Conservation (phyloP, 2,329 filamentous ascomycete species). For the Teratosphaeria epicoccoides region DNA sequence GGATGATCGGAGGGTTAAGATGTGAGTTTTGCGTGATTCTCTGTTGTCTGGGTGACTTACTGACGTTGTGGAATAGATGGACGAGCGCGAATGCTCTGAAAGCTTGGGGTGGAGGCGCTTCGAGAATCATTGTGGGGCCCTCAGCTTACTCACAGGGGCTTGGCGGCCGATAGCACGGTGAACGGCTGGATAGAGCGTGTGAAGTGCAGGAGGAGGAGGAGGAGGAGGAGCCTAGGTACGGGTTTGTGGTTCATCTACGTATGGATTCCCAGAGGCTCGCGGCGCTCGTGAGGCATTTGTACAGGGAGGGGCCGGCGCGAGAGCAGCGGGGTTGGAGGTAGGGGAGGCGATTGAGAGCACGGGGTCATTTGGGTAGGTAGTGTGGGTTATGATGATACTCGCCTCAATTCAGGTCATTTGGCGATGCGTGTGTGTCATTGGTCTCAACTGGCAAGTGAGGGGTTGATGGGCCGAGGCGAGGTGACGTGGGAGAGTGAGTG, state of each 20-base stretch:
- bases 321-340: not conserved
- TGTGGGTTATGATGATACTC: not conserved
- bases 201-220: not conserved
- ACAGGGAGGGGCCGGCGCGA: not conserved
- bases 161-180: not conserved
- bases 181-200: not conserved
- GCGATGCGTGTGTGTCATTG: not conserved
- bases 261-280: not conserved
- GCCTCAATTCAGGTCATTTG: not conserved
- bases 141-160: not conserved
- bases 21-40: constrained; percentile 41
- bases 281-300: not conserved
- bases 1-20: constrained; percentile 73
- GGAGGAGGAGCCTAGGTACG: not conserved
- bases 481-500: too few relatives aligned
- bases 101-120: not conserved
- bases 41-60: not conserved
- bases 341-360: not conserved
- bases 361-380: not conserved
- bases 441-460: too few relatives aligned
- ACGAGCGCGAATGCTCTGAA: not conserved
- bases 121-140: not conserved
- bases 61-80: not conserved
- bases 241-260: not conserved
- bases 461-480: too few relatives aligned